These are phyloP conservation scores for Hortiboletus flavorubellus DNA, from an alignment of 768 basidiomycete genomes.

Conservation along the genomic window DNA sequence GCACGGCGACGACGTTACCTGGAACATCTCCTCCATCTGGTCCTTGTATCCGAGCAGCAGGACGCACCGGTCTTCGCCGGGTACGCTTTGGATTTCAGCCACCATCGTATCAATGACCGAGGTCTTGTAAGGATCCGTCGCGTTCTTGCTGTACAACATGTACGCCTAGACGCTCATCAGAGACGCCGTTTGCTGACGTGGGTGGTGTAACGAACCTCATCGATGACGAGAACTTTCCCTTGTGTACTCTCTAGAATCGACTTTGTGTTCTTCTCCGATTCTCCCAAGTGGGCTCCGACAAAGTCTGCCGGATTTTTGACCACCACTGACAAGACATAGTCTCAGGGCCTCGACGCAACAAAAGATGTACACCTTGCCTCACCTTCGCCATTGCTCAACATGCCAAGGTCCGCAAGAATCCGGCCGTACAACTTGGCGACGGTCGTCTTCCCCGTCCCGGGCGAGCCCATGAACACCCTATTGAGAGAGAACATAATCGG, in stretches of 20 bases:
- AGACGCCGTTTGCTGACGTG: neutral
- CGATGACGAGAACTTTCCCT: slow-evolving; percentile 70
- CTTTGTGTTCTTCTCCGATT: slow-evolving; percentile 64
- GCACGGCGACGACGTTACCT: slow-evolving; percentile 38
- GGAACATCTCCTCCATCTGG: slow-evolving; percentile 73
- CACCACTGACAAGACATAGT: slow-evolving; percentile 41
- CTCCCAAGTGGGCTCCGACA: slow-evolving; percentile 52
- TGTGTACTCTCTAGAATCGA: slow-evolving; percentile 54
- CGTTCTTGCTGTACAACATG: slow-evolving; percentile 51
- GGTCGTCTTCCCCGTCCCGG: slow-evolving; percentile 72
- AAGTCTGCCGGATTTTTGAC: slow-evolving; percentile 71
- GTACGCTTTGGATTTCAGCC: slow-evolving; percentile 66
- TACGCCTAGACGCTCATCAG: slow-evolving; percentile 49
- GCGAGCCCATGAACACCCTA: slow-evolving; percentile 63
- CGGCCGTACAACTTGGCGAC: slow-evolving; percentile 67
- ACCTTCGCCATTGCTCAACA: slow-evolving; percentile 77
- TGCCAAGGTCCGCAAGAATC: slow-evolving; percentile 56
- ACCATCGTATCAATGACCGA: slow-evolving; percentile 75
- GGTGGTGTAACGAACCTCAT: slow-evolving; percentile 45
- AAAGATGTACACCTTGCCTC: neutral
- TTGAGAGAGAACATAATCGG: slow-evolving; percentile 57
- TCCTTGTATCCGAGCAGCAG: slow-evolving; percentile 63
- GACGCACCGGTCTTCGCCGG: slow-evolving; percentile 70
- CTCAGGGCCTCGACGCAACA: neutral
- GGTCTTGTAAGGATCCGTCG: slow-evolving; percentile 54